Evolutionary conservation across 2,329 filamentous ascomycete genomes (phyloP), one percentile per base, ranked within the genome.

Genomic region (Pleomassaria siparia): DNA sequence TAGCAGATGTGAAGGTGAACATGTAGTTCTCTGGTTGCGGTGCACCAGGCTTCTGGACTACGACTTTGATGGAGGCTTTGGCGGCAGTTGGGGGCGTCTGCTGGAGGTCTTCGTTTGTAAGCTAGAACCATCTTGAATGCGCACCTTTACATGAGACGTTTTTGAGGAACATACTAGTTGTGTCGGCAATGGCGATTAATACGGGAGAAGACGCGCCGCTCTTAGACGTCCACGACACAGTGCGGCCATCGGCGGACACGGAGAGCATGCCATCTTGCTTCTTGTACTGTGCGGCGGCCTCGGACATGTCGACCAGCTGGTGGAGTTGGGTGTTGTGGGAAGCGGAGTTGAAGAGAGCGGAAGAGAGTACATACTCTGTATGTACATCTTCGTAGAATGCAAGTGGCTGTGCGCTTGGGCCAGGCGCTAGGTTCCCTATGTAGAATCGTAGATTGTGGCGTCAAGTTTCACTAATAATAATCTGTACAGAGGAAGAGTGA

Each of bases 51-150:
- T 82, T 73, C 67, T 91, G 87, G 53, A 87, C 87, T 59, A 96
- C 89, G 46, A 99, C 86, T 71, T 94, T 96, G 50, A 97, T 81
- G 80, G 96, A 96, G 44, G 95, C 91, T 77, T 96, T 96, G 15
- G 90, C 78, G 28, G 84, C 85, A n/a, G 80, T 85, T 50, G 90
- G 89, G 11, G 94, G 91, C 1, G 94, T 97, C 70, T 97, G 92
- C 71, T 99, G 92, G 40, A 99, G 82, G 74, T 97, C 89, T 94
- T 59, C 25, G 9, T 18, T 11, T 20, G 53, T 54, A 47, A 53
- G 44, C 33, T 37, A 15, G 7, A n/a, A n/a, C 13, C 13, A 26
- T 15, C 13, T n/a, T 20, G 26, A 32, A 43, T 40, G 7, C 33
- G 18, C 35, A 22, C 10, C 10, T n/a, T n/a, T 13, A 10, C 10